A percentile compares a stretch with the other conserved stretches of the same genome.
These are phyloP conservation scores for Russula brevipes DNA, from an alignment of 768 basidiomycete species.

Conservation along the genomic window DNA sequence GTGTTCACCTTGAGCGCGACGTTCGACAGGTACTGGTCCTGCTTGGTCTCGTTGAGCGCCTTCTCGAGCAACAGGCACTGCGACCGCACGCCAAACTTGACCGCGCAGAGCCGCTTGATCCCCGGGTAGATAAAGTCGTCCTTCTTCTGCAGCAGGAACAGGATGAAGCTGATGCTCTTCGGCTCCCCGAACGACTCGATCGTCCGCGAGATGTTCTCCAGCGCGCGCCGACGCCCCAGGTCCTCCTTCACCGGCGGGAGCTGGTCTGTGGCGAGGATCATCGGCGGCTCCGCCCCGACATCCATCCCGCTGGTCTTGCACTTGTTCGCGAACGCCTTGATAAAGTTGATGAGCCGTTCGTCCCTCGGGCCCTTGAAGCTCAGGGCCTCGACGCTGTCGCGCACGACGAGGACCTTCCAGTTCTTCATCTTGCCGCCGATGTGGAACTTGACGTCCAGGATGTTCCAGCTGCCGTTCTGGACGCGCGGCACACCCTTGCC, in stretches of 20 bases:
- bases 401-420: slow-evolving; percentile 67
- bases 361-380: slow-evolving; percentile 42
- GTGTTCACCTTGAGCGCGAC: slow-evolving; percentile 78
- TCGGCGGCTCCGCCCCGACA: slow-evolving; percentile 37
- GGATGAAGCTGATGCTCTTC: slow-evolving; percentile 54
- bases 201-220: slow-evolving; percentile 36
- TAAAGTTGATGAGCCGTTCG: slow-evolving; percentile 38
- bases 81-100: slow-evolving; percentile 68
- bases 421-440: slow-evolving; percentile 43
- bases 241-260: slow-evolving; percentile 35
- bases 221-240: slow-evolving; percentile 39
- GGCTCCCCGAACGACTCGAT: slow-evolving; percentile 26
- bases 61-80: slow-evolving; percentile 66
- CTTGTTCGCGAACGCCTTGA: slow-evolving; percentile 51
- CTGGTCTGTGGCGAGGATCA: slow-evolving; percentile 34
- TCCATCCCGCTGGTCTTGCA: slow-evolving; percentile 55
- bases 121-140: slow-evolving; percentile 80
- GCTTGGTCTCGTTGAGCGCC: slow-evolving; percentile 50
- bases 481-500: slow-evolving; percentile 40
- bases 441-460: slow-evolving; percentile 65
- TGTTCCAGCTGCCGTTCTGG: slow-evolving; percentile 70
- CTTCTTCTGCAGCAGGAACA: slow-evolving; percentile 60
- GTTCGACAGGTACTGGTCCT: slow-evolving; percentile 80
- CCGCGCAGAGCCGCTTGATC: slow-evolving; percentile 72
- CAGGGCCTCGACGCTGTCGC: slow-evolving; percentile 39